Evolutionary conservation across 169 alveolate genomes (phyloP).

Genomic region (Eimeria acervulina): DNA sequence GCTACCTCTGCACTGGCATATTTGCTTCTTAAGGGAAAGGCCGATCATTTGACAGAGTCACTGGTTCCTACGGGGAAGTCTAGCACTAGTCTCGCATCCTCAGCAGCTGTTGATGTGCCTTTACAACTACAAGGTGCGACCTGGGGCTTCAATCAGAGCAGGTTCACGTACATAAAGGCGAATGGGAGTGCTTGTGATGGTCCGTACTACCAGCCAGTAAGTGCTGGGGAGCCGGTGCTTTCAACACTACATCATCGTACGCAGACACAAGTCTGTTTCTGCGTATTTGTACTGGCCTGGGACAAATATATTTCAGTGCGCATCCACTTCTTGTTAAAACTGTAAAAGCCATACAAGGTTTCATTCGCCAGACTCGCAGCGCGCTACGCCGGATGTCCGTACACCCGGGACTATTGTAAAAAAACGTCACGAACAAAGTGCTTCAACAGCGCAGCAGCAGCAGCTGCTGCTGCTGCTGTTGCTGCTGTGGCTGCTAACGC

Average conservation of each 20-base stretch:
- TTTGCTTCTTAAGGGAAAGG: neutral
- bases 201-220: neutral
- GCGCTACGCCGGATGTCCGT: neutral
- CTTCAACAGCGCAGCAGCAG: neutral
- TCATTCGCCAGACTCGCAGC: neutral
- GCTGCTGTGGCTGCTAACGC: neutral
- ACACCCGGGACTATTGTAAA: neutral
- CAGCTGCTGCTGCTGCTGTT: conserved; percentile 9
- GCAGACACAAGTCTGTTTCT: neutral
- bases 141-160: neutral
- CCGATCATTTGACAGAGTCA: neutral
- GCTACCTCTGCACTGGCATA: neutral
- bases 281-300: neutral
- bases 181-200: neutral
- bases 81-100: neutral
- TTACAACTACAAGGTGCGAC: neutral
- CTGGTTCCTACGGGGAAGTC: neutral
- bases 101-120: neutral
- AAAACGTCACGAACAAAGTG: neutral
- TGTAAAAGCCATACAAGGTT: neutral
- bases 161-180: neutral
- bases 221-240: neutral
- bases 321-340: neutral
- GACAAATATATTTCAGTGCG: neutral
- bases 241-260: neutral